A percentile compares a stretch with the other conserved stretches of the same genome.
These are phyloP conservation scores for Elaeis guineensis DNA, from an alignment of 176 grass and related monocot species.

Conservation along the genomic window DNA sequence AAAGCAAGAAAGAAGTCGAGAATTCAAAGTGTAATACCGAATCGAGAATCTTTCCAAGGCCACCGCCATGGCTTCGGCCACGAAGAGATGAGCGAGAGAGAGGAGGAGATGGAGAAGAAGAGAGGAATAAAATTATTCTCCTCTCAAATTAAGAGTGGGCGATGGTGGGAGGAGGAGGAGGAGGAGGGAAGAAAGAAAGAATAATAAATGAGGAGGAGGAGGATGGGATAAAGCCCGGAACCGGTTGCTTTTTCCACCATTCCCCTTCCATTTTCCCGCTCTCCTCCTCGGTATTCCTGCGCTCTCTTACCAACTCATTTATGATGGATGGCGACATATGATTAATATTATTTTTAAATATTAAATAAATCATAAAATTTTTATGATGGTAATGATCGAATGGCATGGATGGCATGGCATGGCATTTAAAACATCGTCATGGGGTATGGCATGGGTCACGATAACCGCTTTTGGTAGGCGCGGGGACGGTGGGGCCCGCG, in stretches of 20 bases:
- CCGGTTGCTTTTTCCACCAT: no score
- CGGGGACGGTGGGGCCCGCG: no score
- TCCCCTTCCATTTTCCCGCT: conserved; percentile 21
- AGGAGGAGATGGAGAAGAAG: not conserved
- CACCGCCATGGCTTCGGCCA: not conserved
- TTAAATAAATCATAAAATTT: no score
- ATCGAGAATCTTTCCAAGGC: conserved; percentile 6
- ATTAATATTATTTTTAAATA: conserved; percentile 5
- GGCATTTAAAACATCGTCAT: no score
- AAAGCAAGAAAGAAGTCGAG: not conserved
- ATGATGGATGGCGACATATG: conserved; percentile 14
- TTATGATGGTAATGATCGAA: not conserved
- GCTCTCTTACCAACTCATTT: conserved; percentile 5
- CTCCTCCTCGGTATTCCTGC: conserved; percentile 19
- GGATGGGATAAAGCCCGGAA: no score
- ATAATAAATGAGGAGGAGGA: no score
- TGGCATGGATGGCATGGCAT: not conserved
- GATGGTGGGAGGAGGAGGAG: no score
- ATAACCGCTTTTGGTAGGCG: no score
- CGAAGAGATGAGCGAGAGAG: not conserved
- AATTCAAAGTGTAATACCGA: not conserved
- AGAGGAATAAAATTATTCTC: conserved; percentile 4
- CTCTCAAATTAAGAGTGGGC: no score
- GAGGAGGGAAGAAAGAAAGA: no score
- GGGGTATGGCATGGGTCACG: no score